phyloP scores from a whole-genome alignment of 208 protist species.

The Leishmania tropica region DNA sequence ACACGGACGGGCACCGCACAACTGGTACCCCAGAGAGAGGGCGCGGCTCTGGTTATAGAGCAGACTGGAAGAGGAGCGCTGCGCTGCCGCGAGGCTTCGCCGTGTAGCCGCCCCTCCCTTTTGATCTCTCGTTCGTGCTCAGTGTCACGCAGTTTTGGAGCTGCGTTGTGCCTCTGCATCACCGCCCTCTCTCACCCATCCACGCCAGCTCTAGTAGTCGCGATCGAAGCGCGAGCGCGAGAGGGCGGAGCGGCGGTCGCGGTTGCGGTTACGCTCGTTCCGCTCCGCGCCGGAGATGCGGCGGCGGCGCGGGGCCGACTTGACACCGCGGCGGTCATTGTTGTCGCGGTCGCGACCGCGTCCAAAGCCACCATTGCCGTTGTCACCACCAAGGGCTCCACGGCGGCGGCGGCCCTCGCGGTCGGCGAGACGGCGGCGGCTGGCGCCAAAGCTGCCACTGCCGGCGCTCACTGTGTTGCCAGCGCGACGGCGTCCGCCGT shows the following conservation, averaged over 20 bases:
- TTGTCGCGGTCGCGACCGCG: constrained; percentile 32
- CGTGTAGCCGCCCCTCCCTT: not conserved
- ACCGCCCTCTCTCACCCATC: not conserved
- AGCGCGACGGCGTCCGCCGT: constrained; percentile 23
- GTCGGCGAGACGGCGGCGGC: constrained; percentile 5
- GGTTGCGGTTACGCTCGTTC: constrained; percentile 62
- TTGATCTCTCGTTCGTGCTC: not conserved
- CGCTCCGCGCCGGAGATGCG: constrained; percentile 52
- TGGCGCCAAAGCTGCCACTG: constrained; percentile 12
- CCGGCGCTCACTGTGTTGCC: constrained; percentile 16
- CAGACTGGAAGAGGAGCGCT: not conserved
- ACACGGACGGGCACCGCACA: not conserved
- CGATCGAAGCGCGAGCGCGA: constrained; percentile 62
- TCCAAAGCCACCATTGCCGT: constrained; percentile 8
- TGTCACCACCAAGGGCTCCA: constrained; percentile 3
- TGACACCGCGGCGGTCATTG: constrained; percentile 45
- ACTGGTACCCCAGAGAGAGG: not conserved
- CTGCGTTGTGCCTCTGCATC: not conserved
- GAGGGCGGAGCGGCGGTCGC: constrained; percentile 52
- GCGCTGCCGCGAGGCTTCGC: not conserved
- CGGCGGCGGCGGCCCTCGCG: constrained; percentile 22
- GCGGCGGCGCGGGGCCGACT: constrained; percentile 44
- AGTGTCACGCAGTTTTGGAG: not conserved
- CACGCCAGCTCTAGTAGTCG: constrained; percentile 33
- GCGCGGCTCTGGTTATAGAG: no score